Percentiles rank a stretch among this genome's conserved stretches.
These are phyloP conservation scores for Didymellaceae sp. DNA, from an alignment of 2,329 filamentous ascomycete species.

Conservation along the genomic window DNA sequence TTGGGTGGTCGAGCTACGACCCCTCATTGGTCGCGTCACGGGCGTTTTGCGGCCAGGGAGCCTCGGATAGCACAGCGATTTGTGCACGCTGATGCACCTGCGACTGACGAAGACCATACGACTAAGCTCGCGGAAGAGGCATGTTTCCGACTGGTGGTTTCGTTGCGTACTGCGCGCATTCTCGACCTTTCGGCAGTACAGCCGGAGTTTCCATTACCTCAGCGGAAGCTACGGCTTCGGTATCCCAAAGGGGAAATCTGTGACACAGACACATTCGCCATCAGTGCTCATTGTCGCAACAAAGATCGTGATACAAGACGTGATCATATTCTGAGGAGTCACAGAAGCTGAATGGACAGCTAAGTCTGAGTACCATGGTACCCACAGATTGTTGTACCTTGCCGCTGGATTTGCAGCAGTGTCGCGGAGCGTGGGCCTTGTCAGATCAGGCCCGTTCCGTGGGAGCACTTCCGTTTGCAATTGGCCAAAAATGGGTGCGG, in stretches of 20 bases:
- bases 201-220: constrained; percentile 32
- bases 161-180: constrained; percentile 27
- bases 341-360: constrained; percentile 32
- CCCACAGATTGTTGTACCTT: constrained; percentile 4
- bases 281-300: constrained; percentile 27
- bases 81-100: constrained; percentile 19
- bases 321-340: constrained; percentile 21
- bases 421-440: constrained; percentile 35
- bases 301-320: constrained; percentile 26
- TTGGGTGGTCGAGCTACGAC: constrained; percentile 23
- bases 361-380: constrained; percentile 11
- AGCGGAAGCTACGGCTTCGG: constrained; percentile 23
- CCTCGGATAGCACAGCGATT: constrained; percentile 8
- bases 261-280: constrained; percentile 25
- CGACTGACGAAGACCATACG: constrained; percentile 19
- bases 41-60: constrained; percentile 1
- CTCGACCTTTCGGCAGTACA: constrained; percentile 15
- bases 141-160: constrained; percentile 27
- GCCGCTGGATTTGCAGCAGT: constrained; percentile 17
- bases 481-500: constrained; percentile 26
- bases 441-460: constrained; percentile 20
- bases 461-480: constrained; percentile 22
- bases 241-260: constrained; percentile 22
- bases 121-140: constrained; percentile 11
- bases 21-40: constrained; percentile 29